Conservation (phyloP, 2,329 filamentous ascomycete species). For the Acephala macrosclerotiorum region DNA sequence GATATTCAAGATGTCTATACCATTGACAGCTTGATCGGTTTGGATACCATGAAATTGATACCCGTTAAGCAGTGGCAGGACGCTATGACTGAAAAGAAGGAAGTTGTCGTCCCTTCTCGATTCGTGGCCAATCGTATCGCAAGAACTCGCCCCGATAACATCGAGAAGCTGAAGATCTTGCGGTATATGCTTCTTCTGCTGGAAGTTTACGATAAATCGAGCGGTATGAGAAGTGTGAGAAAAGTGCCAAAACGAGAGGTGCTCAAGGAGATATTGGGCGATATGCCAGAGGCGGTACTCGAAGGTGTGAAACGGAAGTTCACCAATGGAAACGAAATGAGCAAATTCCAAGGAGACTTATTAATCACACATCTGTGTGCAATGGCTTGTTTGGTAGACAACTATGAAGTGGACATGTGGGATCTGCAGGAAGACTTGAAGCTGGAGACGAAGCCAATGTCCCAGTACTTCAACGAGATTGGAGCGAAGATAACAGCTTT, state of each 20-base stretch:
- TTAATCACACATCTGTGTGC: constrained; percentile 77
- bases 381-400: constrained; percentile 74
- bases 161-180: constrained; percentile 62
- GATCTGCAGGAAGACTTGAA: constrained; percentile 75
- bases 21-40: constrained; percentile 69
- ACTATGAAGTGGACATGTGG: constrained; percentile 75
- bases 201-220: constrained; percentile 58
- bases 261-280: constrained; percentile 62
- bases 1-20: constrained; percentile 78
- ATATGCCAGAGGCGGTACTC: constrained; percentile 67
- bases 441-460: constrained; percentile 74
- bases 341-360: constrained; percentile 75
- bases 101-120: constrained; percentile 63
- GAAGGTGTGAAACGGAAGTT: constrained; percentile 75
- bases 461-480: constrained; percentile 77
- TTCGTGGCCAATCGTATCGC: constrained; percentile 69
- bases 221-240: constrained; percentile 52
- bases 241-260: constrained; percentile 68
- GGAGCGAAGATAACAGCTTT: constrained; percentile 66
- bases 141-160: constrained; percentile 57
- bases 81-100: constrained; percentile 63
- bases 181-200: constrained; percentile 67
- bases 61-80: constrained; percentile 80
- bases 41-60: constrained; percentile 70
- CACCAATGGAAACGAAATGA: constrained; percentile 67